phyloP scores from a whole-genome alignment of 2,329 filamentous ascomycete species.

The Cladosporium sp. region DNA sequence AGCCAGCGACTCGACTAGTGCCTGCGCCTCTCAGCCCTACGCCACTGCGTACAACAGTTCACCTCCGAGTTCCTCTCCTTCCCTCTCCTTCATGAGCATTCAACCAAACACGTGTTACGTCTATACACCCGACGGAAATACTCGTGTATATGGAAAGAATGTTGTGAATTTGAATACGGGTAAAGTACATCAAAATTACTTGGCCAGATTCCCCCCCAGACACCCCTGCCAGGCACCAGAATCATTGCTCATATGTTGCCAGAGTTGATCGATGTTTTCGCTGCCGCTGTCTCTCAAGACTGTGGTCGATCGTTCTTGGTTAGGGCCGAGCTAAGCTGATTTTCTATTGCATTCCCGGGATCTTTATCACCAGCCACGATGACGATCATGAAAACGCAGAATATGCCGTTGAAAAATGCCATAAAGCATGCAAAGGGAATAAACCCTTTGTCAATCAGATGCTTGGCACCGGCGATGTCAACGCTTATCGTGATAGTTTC shows the following conservation, averaged over 20 bases:
- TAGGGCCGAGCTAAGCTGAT: background rate
- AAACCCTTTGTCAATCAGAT: background rate
- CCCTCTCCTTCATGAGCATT: background rate
- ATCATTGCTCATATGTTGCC: too few relatives aligned
- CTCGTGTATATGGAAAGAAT: background rate
- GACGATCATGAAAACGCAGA: background rate
- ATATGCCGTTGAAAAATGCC: background rate
- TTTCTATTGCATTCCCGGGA: background rate
- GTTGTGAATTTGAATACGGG: background rate
- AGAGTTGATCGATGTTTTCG: too few relatives aligned
- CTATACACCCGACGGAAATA: too few relatives aligned
- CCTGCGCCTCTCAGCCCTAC: constrained; percentile 1
- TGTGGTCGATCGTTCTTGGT: background rate
- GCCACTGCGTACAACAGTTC: background rate
- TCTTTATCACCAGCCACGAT: background rate
- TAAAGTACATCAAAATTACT: too few relatives aligned
- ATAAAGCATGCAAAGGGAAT: background rate
- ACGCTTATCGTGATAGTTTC: background rate
- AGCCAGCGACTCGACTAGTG: background rate
- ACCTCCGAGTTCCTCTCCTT: background rate
- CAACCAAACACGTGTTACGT: background rate
- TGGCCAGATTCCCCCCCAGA: too few relatives aligned
- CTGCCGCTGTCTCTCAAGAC: too few relatives aligned
- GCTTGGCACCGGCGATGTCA: background rate
- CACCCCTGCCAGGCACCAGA: too few relatives aligned